Percentiles rank a stretch among this genome's conserved stretches.
Evolutionary conservation across 768 basidiomycete genomes (phyloP).

Genomic region (Erythrobasidium yunnanense): DNA sequence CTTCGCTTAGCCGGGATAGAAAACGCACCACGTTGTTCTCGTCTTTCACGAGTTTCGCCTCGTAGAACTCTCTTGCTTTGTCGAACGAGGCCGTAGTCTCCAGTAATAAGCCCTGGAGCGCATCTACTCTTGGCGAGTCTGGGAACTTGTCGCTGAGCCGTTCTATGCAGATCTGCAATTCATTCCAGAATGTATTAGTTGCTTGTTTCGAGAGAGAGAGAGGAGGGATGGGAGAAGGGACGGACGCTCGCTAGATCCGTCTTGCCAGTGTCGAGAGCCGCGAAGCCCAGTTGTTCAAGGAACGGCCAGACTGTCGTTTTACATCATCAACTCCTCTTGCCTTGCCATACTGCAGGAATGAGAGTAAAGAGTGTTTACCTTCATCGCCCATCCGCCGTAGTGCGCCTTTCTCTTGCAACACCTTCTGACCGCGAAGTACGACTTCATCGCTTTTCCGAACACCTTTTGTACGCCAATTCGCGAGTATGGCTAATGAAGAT

Average conservation of each 20-base stretch:
- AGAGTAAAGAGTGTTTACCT: neutral
- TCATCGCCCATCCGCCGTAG: slow-evolving; percentile 27
- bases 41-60: slow-evolving; percentile 53
- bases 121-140: slow-evolving; percentile 65
- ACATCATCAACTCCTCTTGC: neutral
- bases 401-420: slow-evolving; percentile 48
- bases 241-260: slow-evolving; percentile 62
- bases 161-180: slow-evolving; percentile 52
- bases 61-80: slow-evolving; percentile 57
- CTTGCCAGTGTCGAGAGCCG: slow-evolving; percentile 64
- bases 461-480: slow-evolving; percentile 20
- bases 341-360: neutral
- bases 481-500: slow-evolving; percentile 39
- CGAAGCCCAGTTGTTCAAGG: slow-evolving; percentile 66
- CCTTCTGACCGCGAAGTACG: slow-evolving; percentile 49
- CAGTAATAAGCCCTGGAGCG: slow-evolving; percentile 64
- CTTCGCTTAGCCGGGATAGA: neutral
- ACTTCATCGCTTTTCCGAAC: slow-evolving; percentile 49
- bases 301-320: slow-evolving; percentile 57
- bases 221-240: slow-evolving; percentile 35
- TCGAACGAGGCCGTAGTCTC: slow-evolving; percentile 58
- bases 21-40: slow-evolving; percentile 59
- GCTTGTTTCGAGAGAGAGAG: neutral
- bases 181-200: neutral
- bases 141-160: slow-evolving; percentile 60